A percentile compares a stretch with the other conserved stretches of the same genome.
Conservation (phyloP, 192 early-diverging fungal genomes). For the Backusella psychrophila region DNA sequence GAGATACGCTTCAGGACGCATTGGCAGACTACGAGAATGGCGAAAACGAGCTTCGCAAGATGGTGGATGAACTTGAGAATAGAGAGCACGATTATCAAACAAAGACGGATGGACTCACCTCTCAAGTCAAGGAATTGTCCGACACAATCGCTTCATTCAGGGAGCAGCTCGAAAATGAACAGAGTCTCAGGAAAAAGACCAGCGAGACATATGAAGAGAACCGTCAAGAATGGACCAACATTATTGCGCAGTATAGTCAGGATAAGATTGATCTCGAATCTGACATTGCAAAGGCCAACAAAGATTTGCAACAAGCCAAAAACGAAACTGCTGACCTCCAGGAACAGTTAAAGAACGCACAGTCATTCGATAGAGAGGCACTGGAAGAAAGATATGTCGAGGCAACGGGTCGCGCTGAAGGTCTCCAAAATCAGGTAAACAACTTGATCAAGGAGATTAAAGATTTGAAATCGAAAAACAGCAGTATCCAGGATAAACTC, state of each 20-base stretch:
- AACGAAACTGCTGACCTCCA: background rate
- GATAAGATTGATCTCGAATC: background rate
- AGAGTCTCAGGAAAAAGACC: background rate
- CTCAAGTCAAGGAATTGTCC: background rate
- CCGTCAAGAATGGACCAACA: background rate
- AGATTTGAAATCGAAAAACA: background rate
- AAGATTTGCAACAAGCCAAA: background rate
- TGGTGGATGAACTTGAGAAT: background rate
- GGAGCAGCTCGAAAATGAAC: background rate
- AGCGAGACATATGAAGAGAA: background rate
- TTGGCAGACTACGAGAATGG: background rate
- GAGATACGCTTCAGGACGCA: background rate
- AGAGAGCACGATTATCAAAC: background rate
- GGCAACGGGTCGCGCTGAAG: background rate
- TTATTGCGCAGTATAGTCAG: background rate
- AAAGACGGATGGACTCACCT: background rate
- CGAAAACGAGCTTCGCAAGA: background rate
- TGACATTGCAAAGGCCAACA: background rate
- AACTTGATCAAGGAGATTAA: background rate
- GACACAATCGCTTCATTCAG: background rate
- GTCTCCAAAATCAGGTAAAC: background rate
- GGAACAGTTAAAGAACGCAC: background rate
- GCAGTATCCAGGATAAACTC: background rate
- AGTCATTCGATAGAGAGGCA: background rate
- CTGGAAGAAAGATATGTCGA: background rate